Conservation (phyloP, 1,284 basidiomycete species). For the Malassezia vespertilionis region DNA sequence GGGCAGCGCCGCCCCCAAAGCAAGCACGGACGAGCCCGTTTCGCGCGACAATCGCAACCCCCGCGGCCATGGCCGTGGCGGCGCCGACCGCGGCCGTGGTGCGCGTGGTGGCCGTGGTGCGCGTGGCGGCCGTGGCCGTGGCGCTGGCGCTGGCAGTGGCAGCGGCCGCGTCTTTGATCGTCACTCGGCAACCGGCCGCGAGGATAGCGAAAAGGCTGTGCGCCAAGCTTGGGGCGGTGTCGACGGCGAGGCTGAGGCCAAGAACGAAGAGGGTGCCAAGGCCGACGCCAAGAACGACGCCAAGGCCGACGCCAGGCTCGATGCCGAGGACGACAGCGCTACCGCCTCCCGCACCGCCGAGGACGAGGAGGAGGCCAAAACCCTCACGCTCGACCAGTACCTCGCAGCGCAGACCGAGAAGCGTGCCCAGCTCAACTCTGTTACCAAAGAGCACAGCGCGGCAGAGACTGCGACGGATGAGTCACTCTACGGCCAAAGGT, state of each 20-base stretch:
- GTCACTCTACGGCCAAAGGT: slow-evolving; percentile 34
- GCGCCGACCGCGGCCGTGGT: slow-evolving; percentile 49
- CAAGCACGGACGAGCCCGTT: slow-evolving; percentile 14
- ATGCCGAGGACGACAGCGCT: slow-evolving; percentile 48
- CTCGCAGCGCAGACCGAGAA: slow-evolving; percentile 58
- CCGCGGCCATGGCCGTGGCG: slow-evolving; percentile 22
- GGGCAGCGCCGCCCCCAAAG: slow-evolving; percentile 14
- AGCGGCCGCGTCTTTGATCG: slow-evolving; percentile 62
- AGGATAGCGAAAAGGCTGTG: slow-evolving; percentile 78
- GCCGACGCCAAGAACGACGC: slow-evolving; percentile 21
- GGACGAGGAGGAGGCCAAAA: slow-evolving; percentile 86
- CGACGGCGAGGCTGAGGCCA: slow-evolving; percentile 65
- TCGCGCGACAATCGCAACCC: slow-evolving; percentile 20
- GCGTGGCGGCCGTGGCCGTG: slow-evolving; percentile 55
- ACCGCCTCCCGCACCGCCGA: slow-evolving; percentile 29
- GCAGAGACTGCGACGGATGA: slow-evolving; percentile 34
- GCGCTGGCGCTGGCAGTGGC: slow-evolving; percentile 47
- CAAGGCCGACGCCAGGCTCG: slow-evolving; percentile 50
- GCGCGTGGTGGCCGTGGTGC: slow-evolving; percentile 57
- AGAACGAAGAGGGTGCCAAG: slow-evolving; percentile 54
- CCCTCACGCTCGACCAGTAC: slow-evolving; percentile 69
- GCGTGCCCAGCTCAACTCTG: slow-evolving; percentile 33
- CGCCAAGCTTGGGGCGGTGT: slow-evolving; percentile 84
- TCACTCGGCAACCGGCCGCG: slow-evolving; percentile 66
- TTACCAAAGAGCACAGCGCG: slow-evolving; percentile 26